Base-by-base conservation (phyloP, 192 early-diverging fungal genomes). In the Coemansia sp. region DNA sequence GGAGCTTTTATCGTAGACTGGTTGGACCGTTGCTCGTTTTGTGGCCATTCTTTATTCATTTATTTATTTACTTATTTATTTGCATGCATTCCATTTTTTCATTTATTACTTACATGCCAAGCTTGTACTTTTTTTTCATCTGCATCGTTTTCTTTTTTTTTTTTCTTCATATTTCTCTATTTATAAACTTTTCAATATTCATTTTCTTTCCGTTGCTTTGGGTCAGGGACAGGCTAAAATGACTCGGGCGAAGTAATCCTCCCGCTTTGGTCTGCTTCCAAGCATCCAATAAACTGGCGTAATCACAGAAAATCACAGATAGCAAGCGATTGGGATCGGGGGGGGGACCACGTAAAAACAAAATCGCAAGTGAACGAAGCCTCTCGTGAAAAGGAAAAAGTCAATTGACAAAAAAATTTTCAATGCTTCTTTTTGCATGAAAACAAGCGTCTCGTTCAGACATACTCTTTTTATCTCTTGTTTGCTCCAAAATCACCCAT, bases 11-110 rank as follows among this genome's bases (percentile, higher is more conserved):
- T 22, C 19, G 19, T 36, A 60, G 16, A 46, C 25, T 32, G 3
- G 30, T 3, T 32, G 30, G 30, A n/a, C n/a, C 8, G 14, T 19
- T 34, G 24, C 6, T 19, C 3, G 14, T 22, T 20, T 55, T 54
- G 39, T 24, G 6, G 30, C 4, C 18, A 18, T 51, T 22, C 29
- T 25, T n/a, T 28, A 35, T 32, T 14, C 6, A 49, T 57, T 29
- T 46, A 39, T 24, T 54, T 36, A 51, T 60, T 45, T 34, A 47
- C n/a, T n/a, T n/a, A n/a, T n/a, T n/a, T n/a, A n/a, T n/a, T 56
- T 32, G 35, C 10, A 25, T 27, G 30, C 30, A n/a, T 13, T 19
- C 24, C 13, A 34, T 13, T 32, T 34, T 28, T 55, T 55, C 18
- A 55, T 34, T 34, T 19, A 10, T 20, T 6, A 5, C 7, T 16